Conservation (phyloP, 2,329 filamentous ascomycete genomes). For the Verticillium longisporum region DNA sequence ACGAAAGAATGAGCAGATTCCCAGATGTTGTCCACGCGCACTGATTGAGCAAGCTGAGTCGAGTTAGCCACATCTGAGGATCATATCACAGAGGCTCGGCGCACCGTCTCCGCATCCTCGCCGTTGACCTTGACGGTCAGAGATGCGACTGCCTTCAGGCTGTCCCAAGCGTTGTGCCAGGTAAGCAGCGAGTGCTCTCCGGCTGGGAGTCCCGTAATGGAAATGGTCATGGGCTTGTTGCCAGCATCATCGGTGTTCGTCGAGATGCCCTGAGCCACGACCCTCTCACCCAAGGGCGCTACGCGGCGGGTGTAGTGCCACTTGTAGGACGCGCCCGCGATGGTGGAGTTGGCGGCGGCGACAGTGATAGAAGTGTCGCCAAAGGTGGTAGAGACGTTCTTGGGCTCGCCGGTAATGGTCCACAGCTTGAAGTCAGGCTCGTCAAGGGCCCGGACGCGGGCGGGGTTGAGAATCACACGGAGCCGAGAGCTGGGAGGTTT, state of each 20-base stretch:
- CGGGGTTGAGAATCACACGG: conserved; percentile 10
- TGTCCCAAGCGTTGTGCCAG: conserved; percentile 24
- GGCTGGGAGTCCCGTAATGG: conserved; percentile 18
- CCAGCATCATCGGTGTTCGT: conserved; percentile 11
- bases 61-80: background rate
- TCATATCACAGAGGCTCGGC: background rate
- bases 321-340: conserved; percentile 18
- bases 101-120: conserved; percentile 5
- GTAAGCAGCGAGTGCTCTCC: conserved; percentile 19
- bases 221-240: conserved; percentile 16
- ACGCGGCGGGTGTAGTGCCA: conserved; percentile 16
- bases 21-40: conserved; percentile 23
- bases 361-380: conserved; percentile 3
- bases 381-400: conserved; percentile 1
- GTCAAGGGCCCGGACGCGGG: conserved; percentile 7
- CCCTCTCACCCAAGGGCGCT: conserved; percentile 19
- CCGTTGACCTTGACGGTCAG: conserved; percentile 19
- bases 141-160: conserved; percentile 12
- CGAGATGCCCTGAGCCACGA: conserved; percentile 19
- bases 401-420: conserved; percentile 8
- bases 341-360: conserved; percentile 5
- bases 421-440: conserved; percentile 10
- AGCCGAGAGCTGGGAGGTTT: conserved; percentile 5
- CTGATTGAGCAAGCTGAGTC: conserved; percentile 13
- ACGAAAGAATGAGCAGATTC: conserved; percentile 19